These are phyloP conservation scores for Epichloe aotearoae DNA, from an alignment of 2,329 filamentous ascomycete species.

Conservation along the genomic window DNA sequence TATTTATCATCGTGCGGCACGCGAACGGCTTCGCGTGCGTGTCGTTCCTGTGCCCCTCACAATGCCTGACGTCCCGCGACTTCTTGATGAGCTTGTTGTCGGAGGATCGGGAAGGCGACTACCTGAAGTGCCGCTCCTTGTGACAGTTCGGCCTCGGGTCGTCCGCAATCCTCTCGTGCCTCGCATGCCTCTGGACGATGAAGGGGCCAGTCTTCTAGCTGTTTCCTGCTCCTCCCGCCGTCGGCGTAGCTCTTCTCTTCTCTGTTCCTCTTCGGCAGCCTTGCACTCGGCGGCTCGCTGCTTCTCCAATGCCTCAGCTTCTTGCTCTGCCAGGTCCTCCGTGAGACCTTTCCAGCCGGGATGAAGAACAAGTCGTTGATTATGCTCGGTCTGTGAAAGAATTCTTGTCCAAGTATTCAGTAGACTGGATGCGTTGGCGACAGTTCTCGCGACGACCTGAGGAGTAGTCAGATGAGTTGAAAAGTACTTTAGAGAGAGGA, in stretches of 20 bases:
- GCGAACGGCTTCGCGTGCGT: constrained; percentile 20
- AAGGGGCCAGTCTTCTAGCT: constrained; percentile 16
- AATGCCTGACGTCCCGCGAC: constrained; percentile 22
- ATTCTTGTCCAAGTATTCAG: constrained; percentile 95
- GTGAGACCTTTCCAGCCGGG: constrained; percentile 81
- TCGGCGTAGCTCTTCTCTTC: constrained; percentile 55
- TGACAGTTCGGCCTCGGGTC: constrained; percentile 15
- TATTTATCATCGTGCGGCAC: constrained; percentile 16
- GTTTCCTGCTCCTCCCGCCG: constrained; percentile 49
- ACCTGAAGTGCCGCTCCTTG: constrained; percentile 15
- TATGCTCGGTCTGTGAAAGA: constrained; percentile 93
- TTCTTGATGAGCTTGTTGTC: constrained; percentile 15
- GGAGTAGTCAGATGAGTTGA: constrained; percentile 17
- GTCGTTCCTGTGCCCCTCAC: constrained; percentile 20
- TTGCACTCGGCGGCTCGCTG: constrained; percentile 67
- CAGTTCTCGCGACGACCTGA: constrained; percentile 69
- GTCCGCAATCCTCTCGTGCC: constrained; percentile 17
- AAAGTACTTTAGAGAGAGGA: background rate
- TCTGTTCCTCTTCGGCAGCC: constrained; percentile 64
- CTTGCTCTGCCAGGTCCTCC: constrained; percentile 74
- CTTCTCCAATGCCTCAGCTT: constrained; percentile 61
- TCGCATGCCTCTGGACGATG: constrained; percentile 17
- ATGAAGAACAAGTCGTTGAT: constrained; percentile 80
- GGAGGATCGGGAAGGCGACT: constrained; percentile 16
- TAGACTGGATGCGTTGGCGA: constrained; percentile 74